These are phyloP conservation scores for Hyphopichia buzzinii DNA, from an alignment of 1,139 yeast genomes.

Conservation along the genomic window DNA sequence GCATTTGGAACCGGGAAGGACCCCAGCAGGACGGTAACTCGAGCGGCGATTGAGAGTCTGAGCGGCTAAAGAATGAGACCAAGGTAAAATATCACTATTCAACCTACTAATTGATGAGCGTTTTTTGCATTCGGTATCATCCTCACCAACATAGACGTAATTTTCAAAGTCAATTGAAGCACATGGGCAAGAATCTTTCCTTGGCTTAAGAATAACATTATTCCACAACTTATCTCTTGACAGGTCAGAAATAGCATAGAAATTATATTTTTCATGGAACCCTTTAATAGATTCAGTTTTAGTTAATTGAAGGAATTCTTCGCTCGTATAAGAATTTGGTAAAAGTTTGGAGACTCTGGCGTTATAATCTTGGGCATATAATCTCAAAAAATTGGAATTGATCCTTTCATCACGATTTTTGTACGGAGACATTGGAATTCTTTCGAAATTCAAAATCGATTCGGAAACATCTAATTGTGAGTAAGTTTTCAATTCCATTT, in stretches of 20 bases:
- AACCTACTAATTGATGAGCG: slow-evolving; percentile 9
- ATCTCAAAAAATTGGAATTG: slow-evolving; percentile 42
- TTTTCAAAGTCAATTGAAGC: slow-evolving; percentile 19
- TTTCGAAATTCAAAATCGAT: background rate
- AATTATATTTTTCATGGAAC: slow-evolving; percentile 28
- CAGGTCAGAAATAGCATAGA: slow-evolving; percentile 32
- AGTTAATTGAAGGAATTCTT: slow-evolving; percentile 15
- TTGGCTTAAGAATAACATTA: slow-evolving; percentile 46
- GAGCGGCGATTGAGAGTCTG: background rate
- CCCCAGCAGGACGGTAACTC: slow-evolving; percentile 37
- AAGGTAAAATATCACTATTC: slow-evolving; percentile 35
- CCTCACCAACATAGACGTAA: slow-evolving; percentile 20
- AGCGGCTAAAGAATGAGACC: slow-evolving; percentile 22
- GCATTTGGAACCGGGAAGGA: slow-evolving; percentile 20
- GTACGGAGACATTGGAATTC: slow-evolving; percentile 10
- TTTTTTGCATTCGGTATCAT: slow-evolving; percentile 6
- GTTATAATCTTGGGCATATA: slow-evolving; percentile 47
- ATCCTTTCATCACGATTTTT: slow-evolving; percentile 47
- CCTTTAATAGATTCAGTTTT: slow-evolving; percentile 7
- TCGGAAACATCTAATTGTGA: background rate
- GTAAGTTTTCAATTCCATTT: background rate
- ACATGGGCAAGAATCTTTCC: slow-evolving; percentile 36
- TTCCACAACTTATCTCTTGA: slow-evolving; percentile 51
- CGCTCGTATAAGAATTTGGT: slow-evolving; percentile 27
- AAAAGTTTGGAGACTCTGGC: slow-evolving; percentile 30